These are phyloP conservation scores for Mortierella sp. DNA, from an alignment of 371 early-diverging fungal species.

Conservation along the genomic window DNA sequence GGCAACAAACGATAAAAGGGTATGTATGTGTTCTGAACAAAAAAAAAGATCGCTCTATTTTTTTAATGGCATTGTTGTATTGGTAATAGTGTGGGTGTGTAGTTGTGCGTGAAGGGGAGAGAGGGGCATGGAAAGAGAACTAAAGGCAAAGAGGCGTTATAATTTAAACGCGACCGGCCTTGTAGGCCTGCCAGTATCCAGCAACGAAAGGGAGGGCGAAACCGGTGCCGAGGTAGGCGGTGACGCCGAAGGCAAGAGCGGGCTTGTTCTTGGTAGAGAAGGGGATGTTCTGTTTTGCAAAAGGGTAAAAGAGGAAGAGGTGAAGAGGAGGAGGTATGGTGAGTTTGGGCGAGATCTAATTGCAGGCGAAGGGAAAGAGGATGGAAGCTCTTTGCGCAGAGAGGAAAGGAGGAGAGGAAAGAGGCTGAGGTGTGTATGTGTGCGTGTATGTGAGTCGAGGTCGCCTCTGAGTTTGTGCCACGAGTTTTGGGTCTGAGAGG, in stretches of 20 bases:
- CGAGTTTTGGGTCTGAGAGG: background rate
- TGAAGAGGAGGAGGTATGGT: background rate
- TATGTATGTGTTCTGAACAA: background rate
- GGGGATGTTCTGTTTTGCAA: conserved; percentile 65
- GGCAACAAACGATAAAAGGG: background rate
- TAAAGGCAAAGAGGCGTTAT: background rate
- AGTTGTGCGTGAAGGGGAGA: background rate
- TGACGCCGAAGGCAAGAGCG: conserved; percentile 68
- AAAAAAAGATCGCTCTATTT: conserved; percentile 18
- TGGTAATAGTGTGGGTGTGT: background rate
- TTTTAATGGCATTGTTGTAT: conserved; percentile 2
- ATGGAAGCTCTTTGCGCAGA: background rate
- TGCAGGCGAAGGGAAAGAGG: background rate
- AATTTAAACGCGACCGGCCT: conserved; percentile 49
- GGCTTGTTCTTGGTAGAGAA: conserved; percentile 74
- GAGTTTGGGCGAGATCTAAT: background rate
- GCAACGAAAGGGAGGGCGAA: conserved; percentile 73
- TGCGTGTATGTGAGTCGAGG: background rate
- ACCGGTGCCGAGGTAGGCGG: conserved; percentile 66
- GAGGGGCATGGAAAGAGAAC: background rate
- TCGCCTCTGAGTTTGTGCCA: background rate
- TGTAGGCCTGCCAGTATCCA: conserved; percentile 59
- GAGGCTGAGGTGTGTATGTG: no score
- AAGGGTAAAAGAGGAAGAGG: background rate
- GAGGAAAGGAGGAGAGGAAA: background rate